A percentile compares a stretch with the other conserved stretches of the same genome.
Conservation (phyloP, 495 filamentous ascomycete species). For the Neurospora sp. region DNA sequence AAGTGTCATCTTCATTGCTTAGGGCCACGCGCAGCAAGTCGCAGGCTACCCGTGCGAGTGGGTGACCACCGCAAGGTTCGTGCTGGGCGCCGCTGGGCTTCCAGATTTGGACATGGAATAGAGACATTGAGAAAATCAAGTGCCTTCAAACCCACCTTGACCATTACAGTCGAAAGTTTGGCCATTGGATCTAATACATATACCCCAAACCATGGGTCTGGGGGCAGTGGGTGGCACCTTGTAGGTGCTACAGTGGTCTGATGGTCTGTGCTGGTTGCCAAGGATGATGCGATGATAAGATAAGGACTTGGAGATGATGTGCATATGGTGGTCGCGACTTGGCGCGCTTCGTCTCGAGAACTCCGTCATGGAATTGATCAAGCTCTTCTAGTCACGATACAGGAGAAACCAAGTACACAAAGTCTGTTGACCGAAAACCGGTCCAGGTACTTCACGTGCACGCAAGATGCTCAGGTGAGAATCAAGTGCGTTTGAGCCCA, state of each 20-base stretch:
- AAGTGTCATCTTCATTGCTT: conserved; percentile 42
- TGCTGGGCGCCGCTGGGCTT: conserved; percentile 39
- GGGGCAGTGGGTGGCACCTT: not conserved
- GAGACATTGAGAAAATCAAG: conserved; percentile 32
- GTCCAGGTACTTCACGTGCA: not conserved
- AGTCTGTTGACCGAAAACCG: not conserved
- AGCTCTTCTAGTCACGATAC: not conserved
- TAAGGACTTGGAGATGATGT: not conserved
- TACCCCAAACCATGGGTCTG: not conserved
- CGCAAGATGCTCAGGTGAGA: not conserved
- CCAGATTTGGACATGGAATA: conserved; percentile 35
- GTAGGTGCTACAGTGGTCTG: not conserved
- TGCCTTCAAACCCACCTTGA: conserved; percentile 35
- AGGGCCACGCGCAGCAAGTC: conserved; percentile 32
- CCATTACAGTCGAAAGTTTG: conserved; percentile 36
- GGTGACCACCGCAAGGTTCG: conserved; percentile 42
- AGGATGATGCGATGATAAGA: not conserved
- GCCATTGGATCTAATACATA: conserved; percentile 13
- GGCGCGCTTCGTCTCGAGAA: not conserved
- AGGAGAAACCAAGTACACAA: not conserved
- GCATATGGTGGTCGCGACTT: not conserved
- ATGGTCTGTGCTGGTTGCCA: not conserved
- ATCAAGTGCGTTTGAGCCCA: not conserved
- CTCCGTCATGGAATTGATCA: not conserved
- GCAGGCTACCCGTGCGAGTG: conserved; percentile 42